Conservation (phyloP, 179 eudicot genomes). For the Beta corolliflora region DNA sequence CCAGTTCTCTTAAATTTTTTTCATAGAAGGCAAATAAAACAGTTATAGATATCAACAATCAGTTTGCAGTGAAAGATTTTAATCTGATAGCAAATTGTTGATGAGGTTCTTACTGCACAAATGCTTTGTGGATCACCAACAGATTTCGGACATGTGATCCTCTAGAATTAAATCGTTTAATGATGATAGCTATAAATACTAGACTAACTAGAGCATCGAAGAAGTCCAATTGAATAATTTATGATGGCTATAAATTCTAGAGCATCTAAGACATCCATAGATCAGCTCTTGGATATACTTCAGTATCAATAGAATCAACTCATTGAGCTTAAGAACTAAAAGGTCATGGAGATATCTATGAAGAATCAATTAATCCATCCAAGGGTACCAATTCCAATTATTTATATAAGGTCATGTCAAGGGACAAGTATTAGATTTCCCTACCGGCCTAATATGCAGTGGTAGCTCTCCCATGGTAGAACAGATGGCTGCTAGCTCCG, state of each 20-base stretch:
- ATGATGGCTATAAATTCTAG: too few relatives aligned
- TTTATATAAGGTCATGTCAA: background rate
- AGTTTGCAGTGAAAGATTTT: background rate
- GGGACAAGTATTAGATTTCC: background rate
- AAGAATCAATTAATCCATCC: background rate
- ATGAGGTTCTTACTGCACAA: background rate
- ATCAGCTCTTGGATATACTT: conserved; percentile 5
- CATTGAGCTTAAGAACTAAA: background rate
- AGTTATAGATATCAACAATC: background rate
- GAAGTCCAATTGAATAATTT: background rate
- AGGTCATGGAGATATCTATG: background rate
- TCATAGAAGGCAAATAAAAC: background rate
- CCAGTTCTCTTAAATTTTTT: too few relatives aligned
- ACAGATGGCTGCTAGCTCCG: conserved; percentile 92
- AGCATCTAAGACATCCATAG: background rate
- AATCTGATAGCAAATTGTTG: background rate
- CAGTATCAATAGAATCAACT: background rate
- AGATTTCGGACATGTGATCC: background rate
- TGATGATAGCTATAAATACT: background rate
- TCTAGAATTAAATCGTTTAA: background rate
- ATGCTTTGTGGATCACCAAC: background rate
- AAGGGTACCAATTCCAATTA: background rate
- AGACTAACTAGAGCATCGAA: background rate
- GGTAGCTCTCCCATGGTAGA: conserved; percentile 92
- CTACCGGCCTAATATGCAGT: conserved; percentile 82